Base-by-base conservation (phyloP, 345 rosid genomes). In the Camelina neglecta region DNA sequence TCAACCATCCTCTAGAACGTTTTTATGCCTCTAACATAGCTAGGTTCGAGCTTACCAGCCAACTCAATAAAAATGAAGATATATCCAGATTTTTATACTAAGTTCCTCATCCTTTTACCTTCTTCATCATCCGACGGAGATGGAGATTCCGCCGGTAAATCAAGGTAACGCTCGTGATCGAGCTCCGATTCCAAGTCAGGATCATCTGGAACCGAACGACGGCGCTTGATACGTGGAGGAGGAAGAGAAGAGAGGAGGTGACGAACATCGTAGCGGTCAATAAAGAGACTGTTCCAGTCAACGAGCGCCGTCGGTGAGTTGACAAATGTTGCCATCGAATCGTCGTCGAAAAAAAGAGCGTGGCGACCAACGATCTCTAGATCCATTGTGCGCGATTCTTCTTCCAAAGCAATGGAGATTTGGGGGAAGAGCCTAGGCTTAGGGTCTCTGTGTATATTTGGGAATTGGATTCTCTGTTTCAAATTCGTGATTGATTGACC, bases 231-330 rank as follows among this genome's bases (percentile, higher is more conserved):
- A 11, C 93, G 96, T 4, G 88, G 89, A 24, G 97, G 96, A 35
- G 90, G 95, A 55, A 85, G 97, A 59, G 86, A 44, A 68, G 96
- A 83, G 78, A 94, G 96, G 78, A 94, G 97, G 79, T 94, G 98
- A 44, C 98, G 98, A 15, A 87, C 97, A 77, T 94, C 97, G 80
- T 94, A 94, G 12, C 98, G 97, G 85, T 94, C 98, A 79, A 94
- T 94, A 69, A 85, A 70, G 55, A 94, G 92, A 62, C 88, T 85
- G 77, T 92, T 89, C 98, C 98, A 94, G 29, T 90, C 96, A 69
- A 94, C 95, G 68, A 94, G 96, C 15, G 98, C 96, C 56, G 66
- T 85, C 18, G 88, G 20, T 7, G 97, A 89, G 86, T 92, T 92
- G 63, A 90, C 97, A 60, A 94, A 94, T 63, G 79, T 83, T 12